Conservation (phyloP, 768 basidiomycete genomes). For the Lactarius quietus region DNA sequence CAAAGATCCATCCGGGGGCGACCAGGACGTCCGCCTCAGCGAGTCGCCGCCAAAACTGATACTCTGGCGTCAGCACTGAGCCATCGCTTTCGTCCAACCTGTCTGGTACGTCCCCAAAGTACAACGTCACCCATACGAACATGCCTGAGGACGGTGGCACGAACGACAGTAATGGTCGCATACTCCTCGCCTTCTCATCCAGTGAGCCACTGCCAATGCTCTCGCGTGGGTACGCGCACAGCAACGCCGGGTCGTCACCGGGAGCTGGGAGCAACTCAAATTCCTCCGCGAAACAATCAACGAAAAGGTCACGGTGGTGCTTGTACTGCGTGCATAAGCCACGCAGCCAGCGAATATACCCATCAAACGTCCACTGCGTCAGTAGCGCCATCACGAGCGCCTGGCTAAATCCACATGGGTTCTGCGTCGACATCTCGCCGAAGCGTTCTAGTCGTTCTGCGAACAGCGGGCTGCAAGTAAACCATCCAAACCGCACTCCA, state of each 20-base stretch:
- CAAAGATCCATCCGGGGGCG: slow-evolving; percentile 56
- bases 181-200: slow-evolving; percentile 39
- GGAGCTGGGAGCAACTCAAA: slow-evolving; percentile 52
- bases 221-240: slow-evolving; percentile 39
- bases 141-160: slow-evolving; percentile 79
- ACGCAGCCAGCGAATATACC: slow-evolving; percentile 75
- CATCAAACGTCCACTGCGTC: slow-evolving; percentile 61
- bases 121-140: slow-evolving; percentile 71
- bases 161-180: slow-evolving; percentile 53
- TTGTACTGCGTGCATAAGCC: slow-evolving; percentile 57
- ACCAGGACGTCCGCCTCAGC: slow-evolving; percentile 62
- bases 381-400: slow-evolving; percentile 60
- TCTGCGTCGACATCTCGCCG: slow-evolving; percentile 64
- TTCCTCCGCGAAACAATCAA: slow-evolving; percentile 59
- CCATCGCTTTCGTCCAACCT: slow-evolving; percentile 32
- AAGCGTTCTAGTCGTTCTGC: slow-evolving; percentile 70
- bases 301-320: slow-evolving; percentile 54
- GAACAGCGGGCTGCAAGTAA: slow-evolving; percentile 72
- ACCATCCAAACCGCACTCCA: slow-evolving; percentile 75
- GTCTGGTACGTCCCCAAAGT: slow-evolving; percentile 55
- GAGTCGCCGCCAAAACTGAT: slow-evolving; percentile 56
- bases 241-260: slow-evolving; percentile 39
- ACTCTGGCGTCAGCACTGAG: slow-evolving; percentile 45
- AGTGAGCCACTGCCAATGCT: slow-evolving; percentile 28
- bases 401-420: slow-evolving; percentile 70